Base-by-base conservation (phyloP, 305 asterid genomes). In the Nicotiana rustica region DNA sequence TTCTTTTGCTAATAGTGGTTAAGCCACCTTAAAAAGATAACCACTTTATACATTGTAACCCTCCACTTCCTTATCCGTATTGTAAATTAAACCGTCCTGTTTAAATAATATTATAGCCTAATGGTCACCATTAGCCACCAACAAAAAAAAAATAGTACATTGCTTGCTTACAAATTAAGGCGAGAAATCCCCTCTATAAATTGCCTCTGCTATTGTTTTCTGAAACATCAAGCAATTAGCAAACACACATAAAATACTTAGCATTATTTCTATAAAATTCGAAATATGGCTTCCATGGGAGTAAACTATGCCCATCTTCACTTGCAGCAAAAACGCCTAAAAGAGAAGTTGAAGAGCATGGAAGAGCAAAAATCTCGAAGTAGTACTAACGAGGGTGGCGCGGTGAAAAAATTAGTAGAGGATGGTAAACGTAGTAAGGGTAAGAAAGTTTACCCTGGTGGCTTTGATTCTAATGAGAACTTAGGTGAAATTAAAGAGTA, bases 271-370 rank as follows among this genome's bases (percentile, higher is more conserved):
- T 33, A 19, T 15, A 35, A 69, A 2, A 8, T 69, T 10, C n/a
- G 1, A 18, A 41, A 36, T 71, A 91, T 90, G 94, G 88, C 90
- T 65, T 92, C 96, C 14, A 84, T 59, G 0, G 96, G 93, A 57
- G 88, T 89, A 57, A 90, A 91, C 85, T 92, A 85, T 33, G 94
- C 93, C 1, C 71, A 87, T 29, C 36, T 89, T 71, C 65, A 82
- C 82, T 85, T 89, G 82, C 91, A 88, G 73, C 90, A 89, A 64
- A 92, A 89, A 86, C 80, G 83, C 3, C 89, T 85, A 67, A 82
- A 84, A 75, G 91, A 89, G 87, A 91, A 82, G 18, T 57, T 82
- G 83, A 88, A 78, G 89, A 85, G 67, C 59, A 81, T 67, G 78
- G 89, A 87, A 60, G 88, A 84, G 36, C 84, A 88, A 36, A 85